These are phyloP conservation scores for Cyclospora cayetanensis DNA, from an alignment of 169 alveolate species.

Conservation along the genomic window DNA sequence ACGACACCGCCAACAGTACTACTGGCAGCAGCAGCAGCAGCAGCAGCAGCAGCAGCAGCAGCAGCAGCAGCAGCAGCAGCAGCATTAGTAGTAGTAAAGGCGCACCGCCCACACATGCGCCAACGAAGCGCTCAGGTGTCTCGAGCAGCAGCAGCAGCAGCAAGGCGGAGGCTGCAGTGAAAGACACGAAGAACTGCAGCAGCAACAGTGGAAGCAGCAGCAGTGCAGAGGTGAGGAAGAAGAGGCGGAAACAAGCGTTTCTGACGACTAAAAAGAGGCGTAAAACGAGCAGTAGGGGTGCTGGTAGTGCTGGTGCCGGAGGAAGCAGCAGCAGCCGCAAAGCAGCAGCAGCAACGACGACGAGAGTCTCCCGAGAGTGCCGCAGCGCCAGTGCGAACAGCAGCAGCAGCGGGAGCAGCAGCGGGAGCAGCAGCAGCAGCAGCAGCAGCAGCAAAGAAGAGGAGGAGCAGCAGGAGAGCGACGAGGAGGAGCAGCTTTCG, in stretches of 20 bases:
- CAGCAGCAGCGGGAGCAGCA: constrained; percentile 2
- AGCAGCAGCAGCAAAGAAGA: background rate
- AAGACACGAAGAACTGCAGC: constrained; percentile 31
- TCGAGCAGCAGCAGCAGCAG: background rate
- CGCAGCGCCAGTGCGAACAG: constrained; percentile 27
- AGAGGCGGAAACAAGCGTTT: background rate
- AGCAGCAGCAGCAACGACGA: background rate
- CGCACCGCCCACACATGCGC: too few species aligned
- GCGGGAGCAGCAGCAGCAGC: constrained; percentile 22
- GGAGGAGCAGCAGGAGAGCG: background rate
- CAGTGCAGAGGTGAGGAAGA: background rate
- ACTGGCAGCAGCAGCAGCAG: constrained; percentile 6
- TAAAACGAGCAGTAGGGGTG: too few species aligned
- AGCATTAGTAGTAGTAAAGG: background rate
- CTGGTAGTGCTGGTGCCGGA: too few species aligned
- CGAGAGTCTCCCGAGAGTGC: background rate
- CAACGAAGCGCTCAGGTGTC: background rate
- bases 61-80: constrained; percentile 28
- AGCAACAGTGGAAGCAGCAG: constrained; percentile 32
- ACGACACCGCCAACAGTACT: background rate
- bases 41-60: constrained; percentile 17
- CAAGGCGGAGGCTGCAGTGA: background rate
- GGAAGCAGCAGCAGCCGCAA: constrained; percentile 15
- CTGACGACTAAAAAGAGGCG: constrained; percentile 37
- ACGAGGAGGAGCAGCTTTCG: constrained; percentile 26